These are phyloP conservation scores for Rhodotorula sp. DNA, from an alignment of 1,284 basidiomycete species.

Conservation along the genomic window DNA sequence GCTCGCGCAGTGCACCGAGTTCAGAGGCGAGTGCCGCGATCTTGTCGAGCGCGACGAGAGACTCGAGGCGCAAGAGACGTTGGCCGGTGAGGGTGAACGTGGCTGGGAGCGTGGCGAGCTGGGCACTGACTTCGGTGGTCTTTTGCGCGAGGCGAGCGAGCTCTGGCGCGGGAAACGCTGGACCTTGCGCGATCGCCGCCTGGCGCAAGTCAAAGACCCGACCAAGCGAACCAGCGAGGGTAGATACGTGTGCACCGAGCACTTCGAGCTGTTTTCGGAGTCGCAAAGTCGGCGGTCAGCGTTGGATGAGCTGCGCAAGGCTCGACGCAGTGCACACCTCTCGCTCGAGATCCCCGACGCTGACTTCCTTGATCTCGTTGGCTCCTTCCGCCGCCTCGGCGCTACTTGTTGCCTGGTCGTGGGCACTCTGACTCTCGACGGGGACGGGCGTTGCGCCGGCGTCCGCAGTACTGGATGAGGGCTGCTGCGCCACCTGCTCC, in stretches of 20 bases:
- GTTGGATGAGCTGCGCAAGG: no score
- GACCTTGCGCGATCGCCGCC: conserved; percentile 2
- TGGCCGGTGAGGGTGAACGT: neutral
- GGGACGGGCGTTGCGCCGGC: no score
- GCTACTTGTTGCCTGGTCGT: no score
- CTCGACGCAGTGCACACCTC: conserved; percentile 2
- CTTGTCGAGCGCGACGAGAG: neutral
- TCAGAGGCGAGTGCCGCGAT: conserved; percentile 17
- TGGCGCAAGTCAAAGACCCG: conserved; percentile 1
- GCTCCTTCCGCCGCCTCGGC: neutral
- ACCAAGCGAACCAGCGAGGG: neutral
- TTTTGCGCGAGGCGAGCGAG: conserved; percentile 1
- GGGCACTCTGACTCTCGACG: neutral
- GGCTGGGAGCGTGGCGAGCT: conserved; percentile 12
- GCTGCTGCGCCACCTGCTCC: no score
- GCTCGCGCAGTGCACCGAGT: conserved; percentile 1
- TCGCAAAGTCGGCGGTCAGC: no score
- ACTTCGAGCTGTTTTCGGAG: neutral
- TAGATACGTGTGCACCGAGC: conserved; percentile 3
- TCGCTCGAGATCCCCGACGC: conserved; percentile 18
- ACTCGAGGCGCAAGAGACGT: conserved; percentile 5
- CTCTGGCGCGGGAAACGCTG: neutral
- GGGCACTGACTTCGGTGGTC: conserved; percentile 10
- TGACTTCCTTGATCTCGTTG: conserved; percentile 8
- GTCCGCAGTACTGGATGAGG: no score